Percentiles rank a stretch among this genome's conserved stretches.
Evolutionary conservation across 768 basidiomycete species (phyloP).

Genomic region (Suillus spraguei): DNA sequence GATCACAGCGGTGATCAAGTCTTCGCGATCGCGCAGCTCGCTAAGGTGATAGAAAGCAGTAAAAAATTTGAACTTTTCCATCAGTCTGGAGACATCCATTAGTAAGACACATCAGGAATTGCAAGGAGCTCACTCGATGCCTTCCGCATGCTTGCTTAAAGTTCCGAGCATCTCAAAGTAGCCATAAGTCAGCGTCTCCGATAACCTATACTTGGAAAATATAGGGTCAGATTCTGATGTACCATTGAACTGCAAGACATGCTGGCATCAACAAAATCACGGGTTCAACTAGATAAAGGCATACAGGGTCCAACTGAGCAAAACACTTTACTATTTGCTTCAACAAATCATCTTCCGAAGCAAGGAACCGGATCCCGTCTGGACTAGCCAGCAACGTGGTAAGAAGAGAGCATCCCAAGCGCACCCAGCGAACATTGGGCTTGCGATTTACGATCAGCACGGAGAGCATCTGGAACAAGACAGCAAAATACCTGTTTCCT

Average conservation of each 20-base stretch:
- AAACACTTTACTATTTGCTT: slow-evolving; percentile 85
- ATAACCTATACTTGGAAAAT: slow-evolving; percentile 82
- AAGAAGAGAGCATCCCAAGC: slow-evolving; percentile 79
- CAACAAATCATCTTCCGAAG: slow-evolving; percentile 82
- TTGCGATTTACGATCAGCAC: slow-evolving; percentile 31
- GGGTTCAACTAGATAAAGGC: slow-evolving; percentile 23
- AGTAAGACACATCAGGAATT: not conserved
- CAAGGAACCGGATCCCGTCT: slow-evolving; percentile 83
- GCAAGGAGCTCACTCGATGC: slow-evolving; percentile 63
- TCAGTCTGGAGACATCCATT: slow-evolving; percentile 49
- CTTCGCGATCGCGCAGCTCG: slow-evolving; percentile 88
- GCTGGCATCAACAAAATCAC: slow-evolving; percentile 7
- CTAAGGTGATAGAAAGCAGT: slow-evolving; percentile 95
- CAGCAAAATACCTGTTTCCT: slow-evolving; percentile 57
- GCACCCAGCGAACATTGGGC: slow-evolving; percentile 84
- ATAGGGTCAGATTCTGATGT: slow-evolving; percentile 74
- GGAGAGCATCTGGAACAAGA: slow-evolving; percentile 12
- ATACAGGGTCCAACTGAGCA: slow-evolving; percentile 89
- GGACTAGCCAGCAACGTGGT: slow-evolving; percentile 80
- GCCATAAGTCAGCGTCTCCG: slow-evolving; percentile 83
- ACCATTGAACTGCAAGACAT: slow-evolving; percentile 60
- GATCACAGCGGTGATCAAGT: slow-evolving; percentile 88
- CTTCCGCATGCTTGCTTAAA: slow-evolving; percentile 85
- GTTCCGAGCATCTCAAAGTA: slow-evolving; percentile 97
- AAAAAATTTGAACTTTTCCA: slow-evolving; percentile 92